Evolutionary conservation across 2,329 filamentous ascomycete species (phyloP), one percentile per base, ranked within the genome.

Genomic region (Botrytis fragariae): DNA sequence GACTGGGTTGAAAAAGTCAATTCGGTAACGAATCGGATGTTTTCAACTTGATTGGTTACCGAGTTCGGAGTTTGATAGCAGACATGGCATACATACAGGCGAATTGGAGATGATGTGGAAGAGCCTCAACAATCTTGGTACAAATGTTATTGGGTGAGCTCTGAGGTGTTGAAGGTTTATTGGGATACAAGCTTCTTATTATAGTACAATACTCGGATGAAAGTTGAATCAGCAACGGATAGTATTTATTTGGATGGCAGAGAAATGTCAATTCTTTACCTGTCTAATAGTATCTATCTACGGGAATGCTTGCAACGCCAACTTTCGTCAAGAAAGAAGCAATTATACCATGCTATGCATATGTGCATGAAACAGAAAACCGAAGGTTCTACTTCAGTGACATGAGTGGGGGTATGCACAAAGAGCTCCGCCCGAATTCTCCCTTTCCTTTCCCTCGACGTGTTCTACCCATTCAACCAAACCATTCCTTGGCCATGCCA

Each of bases 271-370:
- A 42, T 44, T 69, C 48, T 69, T 69, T 37, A 51, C 39, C 65
- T 57, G 48, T 69, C 65, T 69, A 69, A 57, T 44, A 42, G 32
- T 42, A 57, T 69, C 37, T 69, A 69, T 57, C 45, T 54, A 54
- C 25, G 45, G 64, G 37, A 57, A 42, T 69, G 48, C 37, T 42
- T 32, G 48, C 48, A 57, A 57, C 65, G 65, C 65, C 39, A 57
- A 32, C 35, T 44, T 57, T 22, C 35, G 22, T 59, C 37, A 57
- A 42, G 35, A 68, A 67, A 51, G 64, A 29, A 37, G 48, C 48
- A 69, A 48, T 37, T 25, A 57, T 57, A 69, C 51, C 65, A 69
- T 57, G 37, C 65, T 57, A 42, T 59, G 48, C 65, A 57, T 68
- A 68, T 68, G 18, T 68, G 48, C n/a, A 42, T 57, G 35, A 16